phyloP scores from a whole-genome alignment of 1,284 basidiomycete species.

The Pseudozyma tsukubaensis region DNA sequence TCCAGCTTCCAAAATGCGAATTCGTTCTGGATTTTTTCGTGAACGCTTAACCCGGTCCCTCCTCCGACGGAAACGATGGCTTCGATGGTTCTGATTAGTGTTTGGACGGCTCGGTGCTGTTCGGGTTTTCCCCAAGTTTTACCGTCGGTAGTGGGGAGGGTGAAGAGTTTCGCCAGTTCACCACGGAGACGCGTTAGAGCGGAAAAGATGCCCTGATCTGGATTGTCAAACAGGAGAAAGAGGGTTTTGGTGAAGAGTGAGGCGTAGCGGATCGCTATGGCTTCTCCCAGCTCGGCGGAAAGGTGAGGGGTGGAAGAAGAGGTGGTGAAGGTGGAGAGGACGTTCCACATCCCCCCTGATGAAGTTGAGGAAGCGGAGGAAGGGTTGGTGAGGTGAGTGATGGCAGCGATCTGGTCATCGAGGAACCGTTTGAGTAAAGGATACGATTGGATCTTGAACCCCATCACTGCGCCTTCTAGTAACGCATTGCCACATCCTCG shows the following conservation, averaged over 20 bases:
- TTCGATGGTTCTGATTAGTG: not conserved
- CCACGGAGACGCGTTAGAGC: slow-evolving; percentile 15
- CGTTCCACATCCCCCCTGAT: slow-evolving; percentile 4
- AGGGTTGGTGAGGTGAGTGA: slow-evolving; percentile 21
- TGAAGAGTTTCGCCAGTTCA: slow-evolving; percentile 14
- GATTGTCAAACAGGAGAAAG: slow-evolving; percentile 9
- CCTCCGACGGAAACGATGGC: slow-evolving; percentile 1
- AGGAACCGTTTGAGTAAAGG: slow-evolving; percentile 54
- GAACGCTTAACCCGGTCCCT: not conserved
- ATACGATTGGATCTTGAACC: slow-evolving; percentile 57
- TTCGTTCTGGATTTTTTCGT: slow-evolving; percentile 42
- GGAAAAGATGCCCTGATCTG: slow-evolving; percentile 23
- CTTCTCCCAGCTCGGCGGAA: not conserved
- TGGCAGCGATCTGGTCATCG: slow-evolving; percentile 52
- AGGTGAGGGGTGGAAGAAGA: not conserved
- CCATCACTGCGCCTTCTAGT: slow-evolving; percentile 53
- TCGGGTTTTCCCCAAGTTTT: not conserved
- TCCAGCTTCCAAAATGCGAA: slow-evolving; percentile 35
- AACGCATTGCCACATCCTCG: slow-evolving; percentile 43
- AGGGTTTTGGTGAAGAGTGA: slow-evolving; percentile 34
- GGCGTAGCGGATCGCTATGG: slow-evolving; percentile 27
- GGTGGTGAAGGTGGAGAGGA: slow-evolving; percentile 7
- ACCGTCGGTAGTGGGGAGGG: not conserved
- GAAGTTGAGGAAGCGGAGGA: slow-evolving; percentile 2
- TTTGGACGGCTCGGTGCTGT: slow-evolving; percentile 2